A percentile compares a stretch with the other conserved stretches of the same genome.
Evolutionary conservation across 257 asterid genomes (phyloP).

Genomic region (Echites panduratus): DNA sequence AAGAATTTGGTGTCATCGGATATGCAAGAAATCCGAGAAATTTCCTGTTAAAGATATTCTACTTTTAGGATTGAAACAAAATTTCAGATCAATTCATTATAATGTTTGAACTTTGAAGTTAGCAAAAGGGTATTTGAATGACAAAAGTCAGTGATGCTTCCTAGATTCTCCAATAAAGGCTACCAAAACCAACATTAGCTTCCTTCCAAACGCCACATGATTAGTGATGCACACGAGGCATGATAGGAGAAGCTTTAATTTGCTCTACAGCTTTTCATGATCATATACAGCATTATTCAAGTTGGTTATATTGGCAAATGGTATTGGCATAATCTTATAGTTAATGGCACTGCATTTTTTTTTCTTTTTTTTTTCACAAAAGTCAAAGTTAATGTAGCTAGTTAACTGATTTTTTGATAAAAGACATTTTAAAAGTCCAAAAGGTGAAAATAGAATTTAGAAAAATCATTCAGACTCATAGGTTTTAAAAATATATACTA

Average conservation of each 20-base stretch:
- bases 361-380: too few species aligned
- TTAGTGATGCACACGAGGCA: neutral
- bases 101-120: neutral
- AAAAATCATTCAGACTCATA: neutral
- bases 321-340: neutral
- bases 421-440: too few species aligned
- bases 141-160: neutral
- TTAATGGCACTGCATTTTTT: neutral
- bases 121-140: neutral
- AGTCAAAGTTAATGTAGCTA: too few species aligned
- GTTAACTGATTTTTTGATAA: too few species aligned
- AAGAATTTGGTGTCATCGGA: neutral
- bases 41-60: neutral
- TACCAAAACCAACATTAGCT: neutral
- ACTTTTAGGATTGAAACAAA: neutral
- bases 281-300: neutral
- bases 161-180: neutral
- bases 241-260: neutral
- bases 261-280: neutral
- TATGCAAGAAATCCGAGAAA: neutral
- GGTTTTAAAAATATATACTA: neutral
- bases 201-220: neutral
- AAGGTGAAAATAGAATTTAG: too few species aligned
- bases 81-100: neutral
- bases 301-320: neutral